A percentile compares a stretch with the other conserved stretches of the same genome.
Conservation (phyloP, 2,329 filamentous ascomycete genomes). For the Curvularia sp. region DNA sequence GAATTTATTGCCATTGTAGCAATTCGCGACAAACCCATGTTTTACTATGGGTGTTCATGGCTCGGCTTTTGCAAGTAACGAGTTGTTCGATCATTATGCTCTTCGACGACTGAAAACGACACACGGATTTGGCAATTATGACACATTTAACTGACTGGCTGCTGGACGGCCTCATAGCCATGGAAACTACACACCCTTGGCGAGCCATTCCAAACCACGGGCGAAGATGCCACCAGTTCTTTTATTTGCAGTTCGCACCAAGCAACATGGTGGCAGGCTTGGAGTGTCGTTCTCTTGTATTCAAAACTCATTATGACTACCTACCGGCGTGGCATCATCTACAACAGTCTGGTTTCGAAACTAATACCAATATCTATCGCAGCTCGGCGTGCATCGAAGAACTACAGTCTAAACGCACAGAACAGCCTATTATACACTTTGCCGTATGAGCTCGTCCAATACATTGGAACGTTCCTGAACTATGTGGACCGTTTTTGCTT, state of each 20-base stretch:
- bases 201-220: neutral
- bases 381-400: neutral
- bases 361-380: neutral
- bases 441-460: slow-evolving; percentile 3
- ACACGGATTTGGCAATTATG: neutral
- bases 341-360: neutral
- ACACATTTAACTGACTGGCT: neutral
- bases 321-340: neutral
- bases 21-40: too few species aligned
- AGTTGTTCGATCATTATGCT: neutral
- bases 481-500: slow-evolving; percentile 5
- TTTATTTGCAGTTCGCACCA: neutral
- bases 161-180: neutral
- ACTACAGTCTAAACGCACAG: neutral
- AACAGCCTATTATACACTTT: slow-evolving; percentile 2
- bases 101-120: neutral
- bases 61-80: neutral
- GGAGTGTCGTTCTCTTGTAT: neutral
- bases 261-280: neutral
- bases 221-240: neutral
- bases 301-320: neutral
- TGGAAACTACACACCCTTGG: neutral
- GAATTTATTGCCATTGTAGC: neutral
- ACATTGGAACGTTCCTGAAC: slow-evolving; percentile 1
- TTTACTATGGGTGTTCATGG: neutral